A percentile compares a stretch with the other conserved stretches of the same genome.
Evolutionary conservation across 768 basidiomycete species (phyloP).

Genomic region (Royoungia palumana): DNA sequence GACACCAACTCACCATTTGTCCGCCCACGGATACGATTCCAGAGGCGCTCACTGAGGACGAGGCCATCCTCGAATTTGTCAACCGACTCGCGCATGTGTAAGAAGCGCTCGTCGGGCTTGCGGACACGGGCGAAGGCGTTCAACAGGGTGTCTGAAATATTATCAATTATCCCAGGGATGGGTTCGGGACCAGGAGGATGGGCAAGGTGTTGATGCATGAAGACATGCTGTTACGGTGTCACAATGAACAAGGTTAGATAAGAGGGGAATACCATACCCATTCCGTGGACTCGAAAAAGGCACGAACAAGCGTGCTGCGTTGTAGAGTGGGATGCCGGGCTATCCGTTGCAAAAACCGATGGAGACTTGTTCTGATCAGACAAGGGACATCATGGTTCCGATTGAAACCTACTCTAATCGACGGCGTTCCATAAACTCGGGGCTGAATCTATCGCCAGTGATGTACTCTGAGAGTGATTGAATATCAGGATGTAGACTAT

Average conservation of each 20-base stretch:
- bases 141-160: slow-evolving; percentile 90
- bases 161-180: slow-evolving; percentile 81
- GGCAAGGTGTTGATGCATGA: slow-evolving; percentile 95
- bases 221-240: slow-evolving; percentile 64
- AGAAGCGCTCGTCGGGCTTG: slow-evolving; percentile 95
- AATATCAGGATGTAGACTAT: not conserved
- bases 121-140: slow-evolving; percentile 95
- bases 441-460: slow-evolving; percentile 95
- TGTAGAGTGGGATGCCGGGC: slow-evolving; percentile 94
- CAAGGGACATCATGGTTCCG: not conserved
- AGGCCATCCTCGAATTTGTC: slow-evolving; percentile 98
- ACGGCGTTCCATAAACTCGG: slow-evolving; percentile 94
- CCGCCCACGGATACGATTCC: slow-evolving; percentile 71
- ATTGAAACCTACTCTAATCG: slow-evolving; percentile 69
- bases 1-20: slow-evolving; percentile 71
- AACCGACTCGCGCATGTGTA: slow-evolving; percentile 85
- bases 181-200: slow-evolving; percentile 87
- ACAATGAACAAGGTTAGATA: slow-evolving; percentile 3
- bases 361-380: slow-evolving; percentile 53
- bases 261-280: slow-evolving; percentile 60
- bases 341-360: slow-evolving; percentile 88
- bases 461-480: slow-evolving; percentile 71
- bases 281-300: slow-evolving; percentile 97
- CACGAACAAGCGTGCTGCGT: slow-evolving; percentile 83
- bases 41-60: slow-evolving; percentile 73